These are phyloP conservation scores for Triticum turgidum DNA, from an alignment of 176 grass and related monocot species.

Conservation along the genomic window DNA sequence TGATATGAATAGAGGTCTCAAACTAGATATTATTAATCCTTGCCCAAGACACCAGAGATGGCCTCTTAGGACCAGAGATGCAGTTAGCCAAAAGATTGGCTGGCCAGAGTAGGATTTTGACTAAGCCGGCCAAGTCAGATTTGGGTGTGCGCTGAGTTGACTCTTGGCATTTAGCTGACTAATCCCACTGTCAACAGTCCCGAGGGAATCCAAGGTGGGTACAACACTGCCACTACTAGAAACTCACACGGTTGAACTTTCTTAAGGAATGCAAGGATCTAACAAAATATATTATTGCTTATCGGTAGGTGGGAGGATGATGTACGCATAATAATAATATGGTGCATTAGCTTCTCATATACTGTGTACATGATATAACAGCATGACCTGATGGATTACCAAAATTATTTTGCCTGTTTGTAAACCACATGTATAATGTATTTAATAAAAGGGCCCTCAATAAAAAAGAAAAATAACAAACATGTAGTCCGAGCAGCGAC, in stretches of 20 bases:
- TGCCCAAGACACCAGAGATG: background rate
- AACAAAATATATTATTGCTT: background rate
- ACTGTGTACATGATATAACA: background rate
- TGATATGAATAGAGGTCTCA: background rate
- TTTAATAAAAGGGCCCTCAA: background rate
- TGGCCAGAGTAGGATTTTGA: background rate
- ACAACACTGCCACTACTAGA: background rate
- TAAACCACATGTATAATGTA: background rate
- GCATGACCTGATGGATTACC: slow-evolving; percentile 1
- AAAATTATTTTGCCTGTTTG: background rate
- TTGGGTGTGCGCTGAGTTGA: background rate
- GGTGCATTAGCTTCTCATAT: background rate
- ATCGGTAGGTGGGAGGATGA: too few relatives aligned
- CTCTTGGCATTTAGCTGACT: background rate
- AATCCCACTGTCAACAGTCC: background rate
- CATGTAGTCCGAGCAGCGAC: background rate
- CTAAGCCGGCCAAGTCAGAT: background rate
- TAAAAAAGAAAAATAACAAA: background rate
- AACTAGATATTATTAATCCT: slow-evolving; percentile 7
- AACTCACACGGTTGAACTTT: background rate
- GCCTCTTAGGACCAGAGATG: background rate
- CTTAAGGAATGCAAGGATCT: slow-evolving; percentile 16
- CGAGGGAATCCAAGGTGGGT: too few relatives aligned
- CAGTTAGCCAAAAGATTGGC: background rate
- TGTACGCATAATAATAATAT: background rate